A percentile compares a stretch with the other conserved stretches of the same genome.
These are phyloP conservation scores for Rehmannia glutinosa DNA, from an alignment of 257 asterid genomes.

Conservation along the genomic window DNA sequence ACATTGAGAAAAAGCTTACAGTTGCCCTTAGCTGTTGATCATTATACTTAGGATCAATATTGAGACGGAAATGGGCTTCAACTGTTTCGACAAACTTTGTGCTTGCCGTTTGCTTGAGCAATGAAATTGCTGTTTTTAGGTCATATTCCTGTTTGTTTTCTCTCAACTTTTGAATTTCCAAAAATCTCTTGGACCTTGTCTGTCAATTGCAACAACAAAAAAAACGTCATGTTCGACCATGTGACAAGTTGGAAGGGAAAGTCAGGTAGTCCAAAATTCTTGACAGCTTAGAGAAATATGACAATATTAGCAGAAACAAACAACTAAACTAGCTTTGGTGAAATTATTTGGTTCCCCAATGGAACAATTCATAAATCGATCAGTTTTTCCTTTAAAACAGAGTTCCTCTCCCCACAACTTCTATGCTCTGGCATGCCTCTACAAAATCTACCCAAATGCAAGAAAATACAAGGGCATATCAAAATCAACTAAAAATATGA, in stretches of 20 bases:
- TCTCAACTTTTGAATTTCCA: slow-evolving; percentile 87
- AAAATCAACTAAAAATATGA: neutral
- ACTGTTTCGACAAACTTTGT: slow-evolving; percentile 81
- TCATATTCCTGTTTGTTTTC: slow-evolving; percentile 85
- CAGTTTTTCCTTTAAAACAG: too few relatives aligned
- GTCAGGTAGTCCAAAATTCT: neutral
- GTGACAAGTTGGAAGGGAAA: neutral
- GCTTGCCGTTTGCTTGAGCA: slow-evolving; percentile 74
- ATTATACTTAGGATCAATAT: slow-evolving; percentile 93
- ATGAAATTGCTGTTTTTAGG: slow-evolving; percentile 64
- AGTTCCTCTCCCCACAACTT: too few relatives aligned
- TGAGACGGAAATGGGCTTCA: slow-evolving; percentile 98
- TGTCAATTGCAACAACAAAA: slow-evolving; percentile 27
- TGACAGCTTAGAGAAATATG: neutral
- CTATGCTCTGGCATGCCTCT: too few relatives aligned
- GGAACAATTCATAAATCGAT: too few relatives aligned
- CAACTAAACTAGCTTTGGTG: neutral
- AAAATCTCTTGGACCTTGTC: slow-evolving; percentile 93
- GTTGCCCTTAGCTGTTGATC: slow-evolving; percentile 99
- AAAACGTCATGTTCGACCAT: neutral
- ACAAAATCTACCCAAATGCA: too few relatives aligned
- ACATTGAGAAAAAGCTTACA: slow-evolving; percentile 41
- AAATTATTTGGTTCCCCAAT: neutral
- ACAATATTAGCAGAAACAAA: neutral
- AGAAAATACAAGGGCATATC: neutral